These are phyloP conservation scores for Tremella yokohamensis DNA, from an alignment of 768 basidiomycete genomes.

Conservation along the genomic window DNA sequence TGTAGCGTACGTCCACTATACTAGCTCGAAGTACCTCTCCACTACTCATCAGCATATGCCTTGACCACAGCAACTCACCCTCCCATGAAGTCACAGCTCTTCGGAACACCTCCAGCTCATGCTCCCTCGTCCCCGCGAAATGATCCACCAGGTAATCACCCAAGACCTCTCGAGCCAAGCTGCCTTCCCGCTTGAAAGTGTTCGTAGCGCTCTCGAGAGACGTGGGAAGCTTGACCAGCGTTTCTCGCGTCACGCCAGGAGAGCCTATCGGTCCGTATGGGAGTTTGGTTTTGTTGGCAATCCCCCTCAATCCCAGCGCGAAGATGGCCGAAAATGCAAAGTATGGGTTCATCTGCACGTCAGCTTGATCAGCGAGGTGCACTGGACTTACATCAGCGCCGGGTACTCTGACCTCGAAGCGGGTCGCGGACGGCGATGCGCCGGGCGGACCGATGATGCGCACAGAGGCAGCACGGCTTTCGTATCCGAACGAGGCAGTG, in stretches of 20 bases:
- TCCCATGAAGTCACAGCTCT: constrained; percentile 92
- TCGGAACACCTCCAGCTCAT: constrained; percentile 82
- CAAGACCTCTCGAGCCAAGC: constrained; percentile 80
- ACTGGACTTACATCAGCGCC: constrained; percentile 76
- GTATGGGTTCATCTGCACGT: constrained; percentile 66
- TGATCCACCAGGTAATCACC: constrained; percentile 92
- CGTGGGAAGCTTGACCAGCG: constrained; percentile 72
- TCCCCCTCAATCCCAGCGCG: constrained; percentile 78
- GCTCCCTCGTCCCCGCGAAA: constrained; percentile 87
- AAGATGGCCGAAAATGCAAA: constrained; percentile 85
- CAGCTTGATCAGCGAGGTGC: neutral
- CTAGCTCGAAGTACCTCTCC: constrained; percentile 32
- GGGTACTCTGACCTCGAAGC: constrained; percentile 89
- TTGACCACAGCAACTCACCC: constrained; percentile 57
- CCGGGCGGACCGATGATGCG: constrained; percentile 90
- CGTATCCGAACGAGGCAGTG: constrained; percentile 89
- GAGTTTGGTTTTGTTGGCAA: constrained; percentile 68
- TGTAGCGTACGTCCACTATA: neutral
- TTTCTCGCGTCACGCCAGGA: constrained; percentile 41
- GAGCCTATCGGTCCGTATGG: constrained; percentile 65
- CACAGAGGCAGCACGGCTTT: constrained; percentile 86
- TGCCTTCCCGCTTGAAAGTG: constrained; percentile 71
- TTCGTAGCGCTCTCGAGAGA: constrained; percentile 75
- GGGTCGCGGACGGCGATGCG: constrained; percentile 72
- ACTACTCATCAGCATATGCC: constrained; percentile 12